A percentile compares a stretch with the other conserved stretches of the same genome.
These are phyloP conservation scores for Cladosporium oxysporum DNA, from an alignment of 2,329 filamentous ascomycete genomes.

Conservation along the genomic window DNA sequence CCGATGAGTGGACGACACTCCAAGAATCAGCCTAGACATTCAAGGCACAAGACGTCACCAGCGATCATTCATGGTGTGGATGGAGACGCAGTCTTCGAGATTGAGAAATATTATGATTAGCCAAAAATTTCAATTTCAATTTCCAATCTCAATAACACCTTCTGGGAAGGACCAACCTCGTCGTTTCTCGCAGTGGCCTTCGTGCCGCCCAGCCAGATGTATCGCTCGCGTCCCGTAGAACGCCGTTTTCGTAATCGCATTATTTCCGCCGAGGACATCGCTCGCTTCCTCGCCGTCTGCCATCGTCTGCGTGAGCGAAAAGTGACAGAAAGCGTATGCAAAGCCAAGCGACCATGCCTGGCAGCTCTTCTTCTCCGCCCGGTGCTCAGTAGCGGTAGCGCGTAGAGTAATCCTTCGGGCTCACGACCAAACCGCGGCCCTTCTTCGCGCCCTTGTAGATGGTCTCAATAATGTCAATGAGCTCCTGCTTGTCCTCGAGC, in stretches of 20 bases:
- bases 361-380: neutral
- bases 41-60: neutral
- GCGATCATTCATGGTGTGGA: neutral
- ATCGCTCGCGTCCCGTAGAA: neutral
- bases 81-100: neutral
- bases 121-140: conserved; percentile 2
- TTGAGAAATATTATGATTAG: neutral
- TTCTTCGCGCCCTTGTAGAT: conserved; percentile 99
- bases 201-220: neutral
- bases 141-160: neutral
- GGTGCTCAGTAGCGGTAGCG: conserved; percentile 63
- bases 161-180: conserved; percentile 11
- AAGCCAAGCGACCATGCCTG: neutral
- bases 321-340: neutral
- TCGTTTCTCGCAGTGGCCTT: neutral
- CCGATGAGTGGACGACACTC: too few relatives aligned
- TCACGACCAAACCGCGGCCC: conserved; percentile 92
- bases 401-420: conserved; percentile 82
- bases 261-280: neutral
- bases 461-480: conserved; percentile 98
- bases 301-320: neutral
- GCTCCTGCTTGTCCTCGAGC: conserved; percentile 94
- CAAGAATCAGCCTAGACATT: neutral
- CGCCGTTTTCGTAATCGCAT: conserved; percentile 4
- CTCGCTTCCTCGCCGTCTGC: neutral